A percentile compares a stretch with the other conserved stretches of the same genome.
Evolutionary conservation across 2,329 filamentous ascomycete genomes (phyloP).

Genomic region (Xylaria sp.): DNA sequence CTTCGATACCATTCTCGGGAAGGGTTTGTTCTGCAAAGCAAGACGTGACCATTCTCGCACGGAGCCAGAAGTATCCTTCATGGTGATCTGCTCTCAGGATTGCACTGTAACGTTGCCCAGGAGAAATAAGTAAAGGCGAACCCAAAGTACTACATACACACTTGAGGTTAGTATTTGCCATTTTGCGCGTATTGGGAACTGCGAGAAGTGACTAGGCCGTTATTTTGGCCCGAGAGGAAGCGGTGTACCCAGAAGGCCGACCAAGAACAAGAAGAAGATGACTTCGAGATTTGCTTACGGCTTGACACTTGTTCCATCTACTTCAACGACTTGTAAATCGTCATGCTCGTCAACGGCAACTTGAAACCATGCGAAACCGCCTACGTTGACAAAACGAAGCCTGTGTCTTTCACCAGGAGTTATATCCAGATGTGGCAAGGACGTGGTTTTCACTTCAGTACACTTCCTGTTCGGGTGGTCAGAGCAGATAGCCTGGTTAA

Average conservation of each 20-base stretch:
- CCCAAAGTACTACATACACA: slow-evolving; percentile 54
- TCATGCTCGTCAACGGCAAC: slow-evolving; percentile 75
- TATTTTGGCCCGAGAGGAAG: not conserved
- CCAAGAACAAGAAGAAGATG: not conserved
- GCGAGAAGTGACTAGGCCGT: no score
- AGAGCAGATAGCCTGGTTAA: slow-evolving; percentile 55
- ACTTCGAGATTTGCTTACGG: slow-evolving; percentile 49
- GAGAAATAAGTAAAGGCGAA: slow-evolving; percentile 71
- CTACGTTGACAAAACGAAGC: slow-evolving; percentile 75
- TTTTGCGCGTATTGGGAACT: not conserved
- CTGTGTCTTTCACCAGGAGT: slow-evolving; percentile 68
- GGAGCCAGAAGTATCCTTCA: slow-evolving; percentile 69
- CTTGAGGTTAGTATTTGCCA: not conserved
- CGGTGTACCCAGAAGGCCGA: no score
- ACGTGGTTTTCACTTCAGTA: slow-evolving; percentile 51
- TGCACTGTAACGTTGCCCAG: slow-evolving; percentile 77
- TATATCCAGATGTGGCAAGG: slow-evolving; percentile 57
- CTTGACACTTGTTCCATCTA: slow-evolving; percentile 74
- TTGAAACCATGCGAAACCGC: slow-evolving; percentile 77
- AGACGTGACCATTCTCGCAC: slow-evolving; percentile 68
- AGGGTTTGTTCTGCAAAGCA: slow-evolving; percentile 66
- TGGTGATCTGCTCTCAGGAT: slow-evolving; percentile 70
- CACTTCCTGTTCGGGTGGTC: slow-evolving; percentile 55
- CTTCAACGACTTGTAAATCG: slow-evolving; percentile 66
- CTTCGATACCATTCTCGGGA: slow-evolving; percentile 55